Percentiles rank a stretch among this genome's conserved stretches.
These are phyloP conservation scores for Knoxia roxburghii DNA, from an alignment of 257 asterid genomes.

Conservation along the genomic window DNA sequence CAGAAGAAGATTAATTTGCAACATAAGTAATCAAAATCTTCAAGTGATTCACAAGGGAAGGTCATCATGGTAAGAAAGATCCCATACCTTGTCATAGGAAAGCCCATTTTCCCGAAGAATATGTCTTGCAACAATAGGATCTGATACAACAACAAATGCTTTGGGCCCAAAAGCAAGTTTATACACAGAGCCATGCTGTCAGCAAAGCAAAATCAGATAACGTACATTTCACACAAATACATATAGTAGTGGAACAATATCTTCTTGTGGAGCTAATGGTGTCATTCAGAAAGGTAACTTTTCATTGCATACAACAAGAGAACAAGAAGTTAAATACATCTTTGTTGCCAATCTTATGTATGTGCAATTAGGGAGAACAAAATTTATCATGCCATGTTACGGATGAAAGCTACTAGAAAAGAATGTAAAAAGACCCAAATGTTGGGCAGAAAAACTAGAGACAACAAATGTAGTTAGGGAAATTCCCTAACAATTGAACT, in stretches of 20 bases:
- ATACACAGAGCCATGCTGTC: slow-evolving; percentile 90
- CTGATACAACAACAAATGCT: slow-evolving; percentile 91
- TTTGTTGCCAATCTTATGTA: neutral
- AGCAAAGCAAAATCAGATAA: slow-evolving; percentile 22
- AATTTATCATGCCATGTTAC: neutral
- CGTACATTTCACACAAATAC: slow-evolving; percentile 8
- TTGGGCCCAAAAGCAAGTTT: slow-evolving; percentile 99
- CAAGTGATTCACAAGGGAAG: neutral
- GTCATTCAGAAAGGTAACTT: neutral
- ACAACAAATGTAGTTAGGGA: too few relatives aligned
- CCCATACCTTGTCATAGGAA: slow-evolving; percentile 82
- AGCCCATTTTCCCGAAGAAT: slow-evolving; percentile 95
- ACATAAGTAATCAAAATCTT: neutral
- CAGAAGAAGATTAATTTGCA: neutral
- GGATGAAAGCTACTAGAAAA: neutral
- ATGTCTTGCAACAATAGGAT: slow-evolving; percentile 85
- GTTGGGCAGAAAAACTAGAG: too few relatives aligned
- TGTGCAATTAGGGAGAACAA: neutral
- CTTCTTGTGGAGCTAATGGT: neutral
- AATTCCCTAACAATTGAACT: too few relatives aligned
- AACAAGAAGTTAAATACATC: neutral
- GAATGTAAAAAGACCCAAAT: too few relatives aligned
- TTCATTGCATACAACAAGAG: neutral
- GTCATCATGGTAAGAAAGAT: neutral
- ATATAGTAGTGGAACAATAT: neutral